phyloP scores from a whole-genome alignment of 176 grass and related monocot genomes.

The sorghum (Sorghum bicolor) region Sorghum_bicolor_NCBIv3 NC_012871.2:20563501-20564000 shows the following conservation, averaged over 20 bases:
- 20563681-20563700: constrained; percentile 50
- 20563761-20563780: constrained; percentile 13
- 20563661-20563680: constrained; percentile 44
- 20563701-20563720: constrained; percentile 16
- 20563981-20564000: not conserved
- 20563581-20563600: no score
- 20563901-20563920: constrained; percentile 28
- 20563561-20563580: no score
- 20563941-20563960: constrained; percentile 19
- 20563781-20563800: not conserved
- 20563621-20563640: constrained; percentile 23
- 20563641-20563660: constrained; percentile 31
- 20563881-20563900: constrained; percentile 42
- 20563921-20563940: not conserved
- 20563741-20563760: constrained; percentile 46
- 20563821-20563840: constrained; percentile 3
- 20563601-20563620: not conserved
- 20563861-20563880: constrained; percentile 33
- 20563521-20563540: constrained; percentile 34
- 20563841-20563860: constrained; percentile 18
- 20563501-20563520: constrained; percentile 7
- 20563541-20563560: not conserved
- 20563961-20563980: not conserved
- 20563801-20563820: not conserved
- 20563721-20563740: constrained; percentile 4